These are phyloP conservation scores for Lepidium sativum DNA, from an alignment of 345 rosid species.

Conservation along the genomic window DNA sequence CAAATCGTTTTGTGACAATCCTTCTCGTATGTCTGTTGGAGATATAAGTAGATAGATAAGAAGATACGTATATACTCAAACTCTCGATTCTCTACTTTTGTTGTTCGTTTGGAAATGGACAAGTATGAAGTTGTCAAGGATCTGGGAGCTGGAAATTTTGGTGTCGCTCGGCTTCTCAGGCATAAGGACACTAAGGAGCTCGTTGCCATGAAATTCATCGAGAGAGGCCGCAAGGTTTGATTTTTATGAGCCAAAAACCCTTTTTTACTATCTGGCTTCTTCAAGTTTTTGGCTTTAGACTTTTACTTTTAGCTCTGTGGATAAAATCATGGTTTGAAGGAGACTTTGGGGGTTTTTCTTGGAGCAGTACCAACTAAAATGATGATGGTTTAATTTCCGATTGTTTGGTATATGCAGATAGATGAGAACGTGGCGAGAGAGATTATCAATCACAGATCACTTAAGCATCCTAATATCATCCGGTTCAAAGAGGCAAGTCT, in stretches of 20 bases:
- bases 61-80: not conserved
- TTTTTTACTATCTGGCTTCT: not conserved
- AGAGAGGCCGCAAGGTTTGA: conserved; percentile 74
- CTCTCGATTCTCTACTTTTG: not conserved
- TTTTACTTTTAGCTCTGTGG: not conserved
- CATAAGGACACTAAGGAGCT: conserved; percentile 77
- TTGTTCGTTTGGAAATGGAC: conserved; percentile 35
- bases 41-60: not conserved
- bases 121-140: conserved; percentile 74
- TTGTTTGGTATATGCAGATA: conserved; percentile 35
- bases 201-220: conserved; percentile 89
- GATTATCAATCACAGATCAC: conserved; percentile 68
- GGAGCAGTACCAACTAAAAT: not conserved
- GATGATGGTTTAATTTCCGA: not conserved
- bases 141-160: conserved; percentile 85
- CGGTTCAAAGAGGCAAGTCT: conserved; percentile 53
- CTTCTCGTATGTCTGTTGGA: not conserved
- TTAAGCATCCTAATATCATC: conserved; percentile 62
- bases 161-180: conserved; percentile 73
- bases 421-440: conserved; percentile 73
- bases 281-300: not conserved
- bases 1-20: not conserved
- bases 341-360: not conserved
- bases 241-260: not conserved
- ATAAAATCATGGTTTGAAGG: not conserved